These are phyloP conservation scores for Pseudogymnoascus pannorum DNA, from an alignment of 2,329 filamentous ascomycete species.

Conservation along the genomic window DNA sequence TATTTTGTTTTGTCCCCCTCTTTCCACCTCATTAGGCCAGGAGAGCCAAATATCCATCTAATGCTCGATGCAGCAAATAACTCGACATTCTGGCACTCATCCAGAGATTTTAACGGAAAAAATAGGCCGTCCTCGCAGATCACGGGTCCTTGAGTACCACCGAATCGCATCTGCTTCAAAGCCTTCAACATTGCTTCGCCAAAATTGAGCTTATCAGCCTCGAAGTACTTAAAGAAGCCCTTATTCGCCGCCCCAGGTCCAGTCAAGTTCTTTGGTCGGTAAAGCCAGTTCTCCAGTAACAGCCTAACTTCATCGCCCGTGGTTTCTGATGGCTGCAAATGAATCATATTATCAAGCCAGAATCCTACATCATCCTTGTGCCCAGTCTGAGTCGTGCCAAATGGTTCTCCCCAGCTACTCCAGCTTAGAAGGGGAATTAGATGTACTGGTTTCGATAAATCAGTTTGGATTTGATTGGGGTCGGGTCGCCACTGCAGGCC, in stretches of 20 bases:
- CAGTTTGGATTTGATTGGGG: background rate
- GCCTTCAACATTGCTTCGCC: background rate
- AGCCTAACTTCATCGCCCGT: background rate
- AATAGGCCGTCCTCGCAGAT: background rate
- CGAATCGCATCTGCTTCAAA: constrained; percentile 5
- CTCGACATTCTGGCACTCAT: constrained; percentile 6
- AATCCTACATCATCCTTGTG: background rate
- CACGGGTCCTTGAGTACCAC: background rate
- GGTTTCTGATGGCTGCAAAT: background rate
- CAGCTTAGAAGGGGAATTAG: background rate
- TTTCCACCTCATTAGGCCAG: constrained; percentile 1
- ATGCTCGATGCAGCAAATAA: constrained; percentile 14
- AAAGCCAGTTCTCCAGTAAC: background rate
- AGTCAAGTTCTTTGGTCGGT: background rate
- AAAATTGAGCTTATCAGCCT: background rate
- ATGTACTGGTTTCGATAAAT: background rate
- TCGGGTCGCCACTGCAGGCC: constrained; percentile 10
- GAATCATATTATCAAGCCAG: constrained; percentile 3
- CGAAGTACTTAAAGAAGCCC: background rate
- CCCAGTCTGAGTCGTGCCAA: background rate
- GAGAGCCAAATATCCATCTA: constrained; percentile 11
- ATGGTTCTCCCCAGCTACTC: constrained; percentile 6
- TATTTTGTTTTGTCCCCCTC: background rate
- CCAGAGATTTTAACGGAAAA: background rate
- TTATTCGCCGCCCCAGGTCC: background rate